Evolutionary conservation across 106 monocot genomes (phyloP), one percentile per base, ranked within the genome.

Genomic region (Amphibolis antarctica): DNA sequence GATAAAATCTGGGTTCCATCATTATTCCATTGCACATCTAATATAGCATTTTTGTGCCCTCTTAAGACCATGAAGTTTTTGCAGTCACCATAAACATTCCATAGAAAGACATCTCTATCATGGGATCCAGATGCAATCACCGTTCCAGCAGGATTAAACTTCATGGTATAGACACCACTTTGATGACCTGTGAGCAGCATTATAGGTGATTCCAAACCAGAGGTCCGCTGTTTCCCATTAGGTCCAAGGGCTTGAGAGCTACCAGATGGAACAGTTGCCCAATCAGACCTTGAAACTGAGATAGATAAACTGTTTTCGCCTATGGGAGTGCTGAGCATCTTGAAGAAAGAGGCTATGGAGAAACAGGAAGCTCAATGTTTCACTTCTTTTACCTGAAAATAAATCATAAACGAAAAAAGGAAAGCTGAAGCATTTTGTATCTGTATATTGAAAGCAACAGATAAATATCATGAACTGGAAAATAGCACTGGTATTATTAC

Each of bases 131-230:
- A 98, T 46, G 98, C 98, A 28, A 98, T 75, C 21, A 80, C 67
- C 10, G 86, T 87, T 28, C 98, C 98, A 0, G 82, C 50, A 14
- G 90, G 90, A 64, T 91, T 98, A 68, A 98, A 98, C 67, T 98
- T 91, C 82, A 98, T 77, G 11, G 82, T 85, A 65, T 89, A 98
- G 27, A 98, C 76, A 26, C 82, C 90, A 48, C 86, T 87, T 61
- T 98, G 87, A 44, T 98, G 96, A 23, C 98, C 98, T 5, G 82
- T 73, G 12, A 98, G 85, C 26, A 98, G 85, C 90, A 98, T 98
- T 63, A 98, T 88, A 15, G 98, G 98, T 10, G 98, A 72, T 59
- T 87, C 90, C 57, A 98, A 65, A 69, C 90, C 85, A 20, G 98
- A 98, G 30, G 87, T 85, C 23, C 98, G 74, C 27, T 79, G 78